Evolutionary conservation across 371 early-diverging fungal species (phyloP), one percentile per base, ranked within the genome.

Genomic region (Syncephalastrum contaminatum): DNA sequence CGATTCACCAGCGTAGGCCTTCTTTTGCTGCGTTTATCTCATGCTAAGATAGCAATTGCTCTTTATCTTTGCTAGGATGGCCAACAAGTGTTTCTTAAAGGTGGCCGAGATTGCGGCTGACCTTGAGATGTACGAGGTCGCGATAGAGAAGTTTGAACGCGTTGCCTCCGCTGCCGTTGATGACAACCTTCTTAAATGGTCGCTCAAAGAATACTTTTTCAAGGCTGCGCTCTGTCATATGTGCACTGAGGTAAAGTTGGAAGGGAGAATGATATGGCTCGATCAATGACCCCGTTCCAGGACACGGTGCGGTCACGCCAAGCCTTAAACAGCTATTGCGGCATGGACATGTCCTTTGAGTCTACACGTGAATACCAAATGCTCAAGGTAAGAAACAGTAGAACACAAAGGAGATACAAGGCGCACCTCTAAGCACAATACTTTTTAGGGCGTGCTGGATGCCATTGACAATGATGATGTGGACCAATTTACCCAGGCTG

Each of bases 151-250:
- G 51, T 95, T 95, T 73, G 96, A 96, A 67, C 49, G 70, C 25
- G 91, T 96, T 8, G 96, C 95, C 2, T 66, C 79, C 16, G 87
- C 85, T 48, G 85, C 87, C 48, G 63, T 95, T 59, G 93, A 95
- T 69, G 91, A 94, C 67, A 88, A 88, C 61, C 76, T 98, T 27
- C 90, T 94, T 25, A 92, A 94, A 70, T 98, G 94, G 92, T 92
- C 93, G 7, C 75, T 94, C 43, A 92, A 94, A 62, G 96, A 96
- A 39, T 96, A 95, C 73, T 88, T 96, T 51, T 77, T 97, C 60
- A 96, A 98, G 70, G 94, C 96, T 7, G 95, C 92, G 8, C 64
- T 98, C 52, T 97, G 97, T 64, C 84, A 89, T 48, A 67, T 97
- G 44, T 88, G 87, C 50, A 77, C 81, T 43, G 80, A 79, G 54